Conservation (phyloP, 2,329 filamentous ascomycete species). For the Clonostachys solani region DNA sequence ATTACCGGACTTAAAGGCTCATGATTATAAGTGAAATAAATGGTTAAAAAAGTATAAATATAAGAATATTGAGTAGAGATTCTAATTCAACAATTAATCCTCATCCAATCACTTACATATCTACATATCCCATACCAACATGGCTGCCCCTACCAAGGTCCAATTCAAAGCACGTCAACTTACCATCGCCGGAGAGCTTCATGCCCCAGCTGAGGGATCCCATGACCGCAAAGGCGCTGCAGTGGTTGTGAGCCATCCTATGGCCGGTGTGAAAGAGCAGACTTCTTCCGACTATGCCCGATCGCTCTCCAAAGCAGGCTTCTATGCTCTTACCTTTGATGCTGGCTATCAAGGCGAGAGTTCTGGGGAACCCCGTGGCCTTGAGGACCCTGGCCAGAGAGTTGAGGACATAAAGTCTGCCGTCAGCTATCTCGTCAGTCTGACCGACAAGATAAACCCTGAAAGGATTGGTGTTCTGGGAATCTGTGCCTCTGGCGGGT, state of each 20-base stretch:
- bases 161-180: neutral
- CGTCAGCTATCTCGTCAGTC: slow-evolving; percentile 23
- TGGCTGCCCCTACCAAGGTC: neutral
- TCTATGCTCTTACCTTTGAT: slow-evolving; percentile 26
- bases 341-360: slow-evolving; percentile 29
- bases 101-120: too few relatives aligned
- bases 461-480: slow-evolving; percentile 29
- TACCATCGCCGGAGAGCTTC: slow-evolving; percentile 1
- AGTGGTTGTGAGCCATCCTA: slow-evolving; percentile 23
- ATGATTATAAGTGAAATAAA: too few relatives aligned
- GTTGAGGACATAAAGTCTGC: slow-evolving; percentile 27
- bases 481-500: slow-evolving; percentile 31
- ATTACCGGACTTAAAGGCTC: too few relatives aligned
- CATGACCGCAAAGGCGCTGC: slow-evolving; percentile 2
- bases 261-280: slow-evolving; percentile 29
- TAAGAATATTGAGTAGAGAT: too few relatives aligned
- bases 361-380: slow-evolving; percentile 22
- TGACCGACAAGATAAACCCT: slow-evolving; percentile 11
- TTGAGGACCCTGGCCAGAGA: slow-evolving; percentile 30
- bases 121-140: neutral
- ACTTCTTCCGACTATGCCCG: slow-evolving; percentile 23
- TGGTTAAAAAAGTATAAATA: too few relatives aligned
- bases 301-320: slow-evolving; percentile 20
- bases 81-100: too few relatives aligned
- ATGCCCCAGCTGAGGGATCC: neutral